These are phyloP conservation scores for Neonectria magnoliae DNA, from an alignment of 2,329 filamentous ascomycete genomes.

Conservation along the genomic window DNA sequence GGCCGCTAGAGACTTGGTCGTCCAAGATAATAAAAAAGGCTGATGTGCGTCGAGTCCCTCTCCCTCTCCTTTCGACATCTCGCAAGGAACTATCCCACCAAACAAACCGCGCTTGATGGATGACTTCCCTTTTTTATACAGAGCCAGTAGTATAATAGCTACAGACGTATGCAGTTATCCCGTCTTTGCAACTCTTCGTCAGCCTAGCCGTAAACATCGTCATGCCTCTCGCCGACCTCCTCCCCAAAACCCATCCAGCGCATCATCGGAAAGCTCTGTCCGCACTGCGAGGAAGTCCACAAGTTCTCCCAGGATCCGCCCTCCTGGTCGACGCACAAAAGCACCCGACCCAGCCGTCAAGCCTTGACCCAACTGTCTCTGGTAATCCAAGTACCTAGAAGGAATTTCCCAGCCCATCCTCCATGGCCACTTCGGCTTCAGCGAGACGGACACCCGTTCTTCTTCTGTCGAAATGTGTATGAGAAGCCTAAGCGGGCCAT, in stretches of 20 bases:
- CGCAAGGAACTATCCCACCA: background rate
- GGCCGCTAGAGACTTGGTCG: background rate
- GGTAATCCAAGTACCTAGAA: background rate
- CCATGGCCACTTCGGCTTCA: background rate
- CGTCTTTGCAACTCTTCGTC: background rate
- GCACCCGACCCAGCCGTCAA: background rate
- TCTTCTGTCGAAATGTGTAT: background rate
- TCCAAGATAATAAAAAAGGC: background rate
- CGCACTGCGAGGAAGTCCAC: background rate
- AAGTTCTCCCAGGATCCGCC: background rate
- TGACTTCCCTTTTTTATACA: background rate
- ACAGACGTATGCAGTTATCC: background rate
- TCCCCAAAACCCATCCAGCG: background rate
- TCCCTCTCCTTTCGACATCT: background rate
- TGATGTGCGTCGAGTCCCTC: background rate
- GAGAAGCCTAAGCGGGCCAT: background rate
- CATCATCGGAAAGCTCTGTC: background rate
- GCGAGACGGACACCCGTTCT: background rate
- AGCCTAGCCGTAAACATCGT: background rate
- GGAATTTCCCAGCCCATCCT: background rate
- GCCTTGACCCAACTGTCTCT: background rate
- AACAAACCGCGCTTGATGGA: background rate
- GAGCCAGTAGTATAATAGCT: background rate
- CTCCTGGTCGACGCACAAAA: background rate
- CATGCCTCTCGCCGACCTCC: background rate